phyloP scores from a whole-genome alignment of 2,329 filamentous ascomycete species.

The Pseudogymnoascus destructans region DNA sequence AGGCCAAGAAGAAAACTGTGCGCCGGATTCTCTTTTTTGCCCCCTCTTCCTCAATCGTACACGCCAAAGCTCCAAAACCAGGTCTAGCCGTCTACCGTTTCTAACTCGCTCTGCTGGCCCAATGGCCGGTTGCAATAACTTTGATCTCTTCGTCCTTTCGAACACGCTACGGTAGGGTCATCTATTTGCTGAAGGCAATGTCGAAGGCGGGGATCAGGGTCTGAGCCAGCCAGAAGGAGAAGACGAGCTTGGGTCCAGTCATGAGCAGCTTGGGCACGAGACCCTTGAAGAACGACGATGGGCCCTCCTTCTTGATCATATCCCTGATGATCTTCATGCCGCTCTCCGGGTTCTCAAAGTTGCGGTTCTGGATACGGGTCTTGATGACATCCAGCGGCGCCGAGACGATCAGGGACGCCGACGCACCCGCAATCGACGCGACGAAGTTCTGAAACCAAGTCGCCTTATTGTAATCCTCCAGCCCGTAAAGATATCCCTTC shows the following conservation, averaged over 20 bases:
- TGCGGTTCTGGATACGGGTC: constrained; percentile 94
- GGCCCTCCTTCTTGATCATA: constrained; percentile 85
- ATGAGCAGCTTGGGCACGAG: constrained; percentile 94
- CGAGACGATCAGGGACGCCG: constrained; percentile 90
- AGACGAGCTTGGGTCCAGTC: constrained; percentile 97
- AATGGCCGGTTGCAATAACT: neutral
- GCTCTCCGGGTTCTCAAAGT: constrained; percentile 95
- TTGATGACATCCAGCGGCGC: constrained; percentile 96
- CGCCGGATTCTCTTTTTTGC: neutral
- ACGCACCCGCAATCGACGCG: constrained; percentile 88
- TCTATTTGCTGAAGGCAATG: constrained; percentile 28
- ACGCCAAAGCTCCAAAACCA: constrained; percentile 6
- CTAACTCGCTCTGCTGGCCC: constrained; percentile 5
- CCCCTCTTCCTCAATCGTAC: neutral
- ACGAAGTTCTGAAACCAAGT: constrained; percentile 94
- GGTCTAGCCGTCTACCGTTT: constrained; percentile 6
- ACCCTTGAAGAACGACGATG: constrained; percentile 90
- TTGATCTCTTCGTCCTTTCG: neutral
- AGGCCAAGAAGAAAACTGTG: neutral
- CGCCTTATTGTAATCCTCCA: constrained; percentile 91
- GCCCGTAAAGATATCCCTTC: constrained; percentile 86
- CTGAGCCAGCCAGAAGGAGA: constrained; percentile 99
- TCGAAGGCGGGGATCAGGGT: constrained; percentile 91
- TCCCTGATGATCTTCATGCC: constrained; percentile 83
- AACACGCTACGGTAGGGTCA: neutral